These are phyloP conservation scores for Brassica hybrid DNA, from an alignment of 441 rosid genomes.

Conservation along the genomic window DNA sequence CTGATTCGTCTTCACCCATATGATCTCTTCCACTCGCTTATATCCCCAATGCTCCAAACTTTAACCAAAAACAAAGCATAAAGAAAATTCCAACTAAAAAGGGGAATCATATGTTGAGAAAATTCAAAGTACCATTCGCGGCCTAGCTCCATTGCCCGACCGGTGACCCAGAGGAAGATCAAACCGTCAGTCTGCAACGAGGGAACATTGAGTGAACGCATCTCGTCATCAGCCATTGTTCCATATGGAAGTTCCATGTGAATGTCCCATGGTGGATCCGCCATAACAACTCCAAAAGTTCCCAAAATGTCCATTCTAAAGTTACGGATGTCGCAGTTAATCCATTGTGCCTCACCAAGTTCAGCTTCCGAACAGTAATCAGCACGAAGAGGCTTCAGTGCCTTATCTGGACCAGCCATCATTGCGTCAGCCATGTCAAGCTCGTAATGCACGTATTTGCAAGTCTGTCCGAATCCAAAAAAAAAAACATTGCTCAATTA, in stretches of 20 bases:
- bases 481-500: not conserved
- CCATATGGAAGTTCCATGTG: conserved; percentile 99
- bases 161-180: conserved; percentile 98
- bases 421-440: conserved; percentile 89
- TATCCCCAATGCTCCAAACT: conserved; percentile 99
- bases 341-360: conserved; percentile 98
- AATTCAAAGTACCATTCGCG: conserved; percentile 78
- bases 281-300: conserved; percentile 97
- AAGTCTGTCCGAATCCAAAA: conserved; percentile 62
- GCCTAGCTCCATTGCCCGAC: conserved; percentile 99
- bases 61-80: conserved; percentile 38
- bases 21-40: conserved; percentile 92
- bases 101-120: not conserved
- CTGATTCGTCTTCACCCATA: conserved; percentile 99
- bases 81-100: conserved; percentile 6
- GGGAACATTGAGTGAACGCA: conserved; percentile 97
- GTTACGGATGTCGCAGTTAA: conserved; percentile 87
- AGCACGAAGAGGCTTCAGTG: conserved; percentile 85
- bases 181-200: conserved; percentile 96
- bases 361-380: conserved; percentile 97
- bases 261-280: conserved; percentile 99
- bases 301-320: conserved; percentile 98
- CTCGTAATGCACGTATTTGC: conserved; percentile 97
- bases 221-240: conserved; percentile 99
- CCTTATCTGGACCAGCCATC: conserved; percentile 63